phyloP scores from a whole-genome alignment of 495 filamentous ascomycete genomes.

The Tricharina praecox region DNA sequence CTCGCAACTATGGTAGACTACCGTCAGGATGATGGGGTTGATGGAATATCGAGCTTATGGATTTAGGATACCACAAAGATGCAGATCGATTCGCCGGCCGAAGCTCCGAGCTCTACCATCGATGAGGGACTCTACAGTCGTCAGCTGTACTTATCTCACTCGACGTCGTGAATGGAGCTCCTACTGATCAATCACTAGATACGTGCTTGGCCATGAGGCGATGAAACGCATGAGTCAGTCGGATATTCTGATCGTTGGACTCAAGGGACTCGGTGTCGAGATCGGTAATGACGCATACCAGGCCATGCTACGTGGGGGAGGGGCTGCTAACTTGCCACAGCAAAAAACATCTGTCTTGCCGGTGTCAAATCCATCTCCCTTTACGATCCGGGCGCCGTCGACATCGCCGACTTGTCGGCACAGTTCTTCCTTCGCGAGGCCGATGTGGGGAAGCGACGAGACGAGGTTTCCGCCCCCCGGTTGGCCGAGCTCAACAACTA shows the following conservation, averaged over 20 bases:
- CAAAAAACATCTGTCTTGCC: constrained; percentile 96
- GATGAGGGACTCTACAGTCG: constrained; percentile 96
- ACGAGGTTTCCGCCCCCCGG: constrained; percentile 66
- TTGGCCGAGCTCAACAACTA: constrained; percentile 94
- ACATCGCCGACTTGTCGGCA: constrained; percentile 23
- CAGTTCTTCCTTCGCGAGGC: constrained; percentile 80
- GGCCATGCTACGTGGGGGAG: too few species aligned
- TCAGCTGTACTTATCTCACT: constrained; percentile 49
- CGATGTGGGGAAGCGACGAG: constrained; percentile 86
- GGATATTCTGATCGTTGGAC: constrained; percentile 78
- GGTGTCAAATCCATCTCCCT: constrained; percentile 54
- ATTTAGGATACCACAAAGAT: constrained; percentile 23
- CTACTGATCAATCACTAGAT: constrained; percentile 27
- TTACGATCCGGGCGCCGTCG: constrained; percentile 20
- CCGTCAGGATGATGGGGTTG: background rate
- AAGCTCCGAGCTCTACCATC: constrained; percentile 42
- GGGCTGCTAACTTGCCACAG: constrained; percentile 29
- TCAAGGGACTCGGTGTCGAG: constrained; percentile 90
- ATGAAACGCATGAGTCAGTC: constrained; percentile 99
- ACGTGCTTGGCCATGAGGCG: constrained; percentile 95
- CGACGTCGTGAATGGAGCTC: background rate
- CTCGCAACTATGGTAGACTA: constrained; percentile 24
- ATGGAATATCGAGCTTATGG: background rate
- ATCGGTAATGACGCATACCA: too few species aligned
- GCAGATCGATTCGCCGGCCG: constrained; percentile 30